phyloP scores from a whole-genome alignment of 2,329 filamentous ascomycete species.

The Penicillium sp. region DNA sequence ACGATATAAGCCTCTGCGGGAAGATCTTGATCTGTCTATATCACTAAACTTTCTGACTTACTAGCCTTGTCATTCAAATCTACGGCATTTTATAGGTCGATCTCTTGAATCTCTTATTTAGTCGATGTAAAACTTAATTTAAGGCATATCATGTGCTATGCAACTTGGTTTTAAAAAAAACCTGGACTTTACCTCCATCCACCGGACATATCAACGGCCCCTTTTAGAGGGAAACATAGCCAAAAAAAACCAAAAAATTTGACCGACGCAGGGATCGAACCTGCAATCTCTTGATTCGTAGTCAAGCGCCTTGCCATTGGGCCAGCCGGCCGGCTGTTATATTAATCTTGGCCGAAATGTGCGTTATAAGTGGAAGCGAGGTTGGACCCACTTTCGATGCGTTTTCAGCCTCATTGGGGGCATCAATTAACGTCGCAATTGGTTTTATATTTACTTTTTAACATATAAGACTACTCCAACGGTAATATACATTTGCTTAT shows the following conservation, averaged over 20 bases:
- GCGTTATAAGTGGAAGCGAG: rapidly evolving
- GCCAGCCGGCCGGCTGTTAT: slow-evolving; percentile 33
- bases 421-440: not conserved
- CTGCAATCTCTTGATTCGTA: slow-evolving; percentile 54
- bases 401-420: not conserved
- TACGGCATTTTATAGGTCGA: too few relatives aligned
- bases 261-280: slow-evolving; percentile 46
- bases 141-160: too few relatives aligned
- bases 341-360: rapidly evolving
- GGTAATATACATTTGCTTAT: not conserved
- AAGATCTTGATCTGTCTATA: not conserved
- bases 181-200: too few relatives aligned
- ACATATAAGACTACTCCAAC: too few relatives aligned
- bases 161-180: too few relatives aligned
- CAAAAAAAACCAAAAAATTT: slow-evolving; percentile 18
- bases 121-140: too few relatives aligned
- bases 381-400: not conserved
- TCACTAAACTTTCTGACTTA: too few relatives aligned
- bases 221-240: not conserved
- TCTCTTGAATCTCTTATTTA: too few relatives aligned
- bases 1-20: not conserved
- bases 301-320: slow-evolving; percentile 54
- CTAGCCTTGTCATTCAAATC: too few relatives aligned
- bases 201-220: too few relatives aligned
- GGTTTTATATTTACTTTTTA: too few relatives aligned